Percentiles rank a stretch among this genome's conserved stretches.
Evolutionary conservation across 1,139 yeast species (phyloP).

Genomic region (Candida freyschussii): DNA sequence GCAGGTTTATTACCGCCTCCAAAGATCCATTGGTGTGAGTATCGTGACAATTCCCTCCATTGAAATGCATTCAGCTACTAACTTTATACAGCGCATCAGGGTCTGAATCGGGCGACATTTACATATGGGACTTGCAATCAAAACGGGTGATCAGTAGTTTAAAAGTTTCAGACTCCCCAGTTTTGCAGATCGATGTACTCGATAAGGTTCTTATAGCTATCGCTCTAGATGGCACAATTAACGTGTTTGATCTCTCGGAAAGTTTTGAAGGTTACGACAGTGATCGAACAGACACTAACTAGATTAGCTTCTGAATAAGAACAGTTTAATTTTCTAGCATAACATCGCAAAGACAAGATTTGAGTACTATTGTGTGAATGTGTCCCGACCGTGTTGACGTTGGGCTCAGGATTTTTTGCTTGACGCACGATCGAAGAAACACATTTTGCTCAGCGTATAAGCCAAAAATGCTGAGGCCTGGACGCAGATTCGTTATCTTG

Average conservation of each 20-base stretch:
- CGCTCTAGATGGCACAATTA: slow-evolving; percentile 37
- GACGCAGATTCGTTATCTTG: too few species aligned
- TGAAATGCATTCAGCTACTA: slow-evolving; percentile 3
- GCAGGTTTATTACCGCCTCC: slow-evolving; percentile 16
- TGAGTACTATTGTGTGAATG: too few species aligned
- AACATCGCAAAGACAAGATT: too few species aligned
- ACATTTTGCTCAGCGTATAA: too few species aligned
- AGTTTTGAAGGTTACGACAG: slow-evolving; percentile 9
- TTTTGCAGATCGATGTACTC: slow-evolving; percentile 43
- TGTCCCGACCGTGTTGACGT: too few species aligned
- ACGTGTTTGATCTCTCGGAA: slow-evolving; percentile 30
- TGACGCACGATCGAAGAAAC: too few species aligned
- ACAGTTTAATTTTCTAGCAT: too few species aligned
- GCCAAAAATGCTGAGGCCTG: too few species aligned
- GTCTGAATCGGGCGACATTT: slow-evolving; percentile 52
- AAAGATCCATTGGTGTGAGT: slow-evolving; percentile 16
- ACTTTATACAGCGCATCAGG: slow-evolving; percentile 45
- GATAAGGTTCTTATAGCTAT: slow-evolving; percentile 41
- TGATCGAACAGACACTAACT: slow-evolving; percentile 13
- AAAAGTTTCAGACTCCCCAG: slow-evolving; percentile 34
- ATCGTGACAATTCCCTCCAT: background rate
- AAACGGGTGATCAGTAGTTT: slow-evolving; percentile 45
- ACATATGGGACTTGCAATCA: slow-evolving; percentile 73
- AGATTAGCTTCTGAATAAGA: too few species aligned
- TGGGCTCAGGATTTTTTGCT: too few species aligned